Conservation (phyloP, 495 filamentous ascomycete species). For the Lophiostoma macrostomum region DNA sequence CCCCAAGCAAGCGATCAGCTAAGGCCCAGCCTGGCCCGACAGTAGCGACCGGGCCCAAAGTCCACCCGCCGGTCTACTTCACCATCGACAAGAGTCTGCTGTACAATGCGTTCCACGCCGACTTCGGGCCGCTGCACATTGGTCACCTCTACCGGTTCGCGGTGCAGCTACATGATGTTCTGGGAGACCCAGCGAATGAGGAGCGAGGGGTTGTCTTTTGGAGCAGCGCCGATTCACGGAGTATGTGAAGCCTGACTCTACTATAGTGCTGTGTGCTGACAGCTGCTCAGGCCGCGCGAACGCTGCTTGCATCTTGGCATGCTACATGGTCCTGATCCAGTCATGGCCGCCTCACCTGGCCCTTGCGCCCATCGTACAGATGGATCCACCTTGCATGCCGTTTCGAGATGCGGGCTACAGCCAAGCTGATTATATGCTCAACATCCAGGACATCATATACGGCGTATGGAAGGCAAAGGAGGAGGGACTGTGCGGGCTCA, state of each 20-base stretch:
- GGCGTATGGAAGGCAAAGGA: conserved; percentile 99
- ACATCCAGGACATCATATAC: conserved; percentile 95
- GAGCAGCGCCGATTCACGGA: conserved; percentile 85
- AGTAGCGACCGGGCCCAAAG: conserved; percentile 48
- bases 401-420: conserved; percentile 98
- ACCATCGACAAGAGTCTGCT: conserved; percentile 87
- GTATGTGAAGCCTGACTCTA: conserved; percentile 48
- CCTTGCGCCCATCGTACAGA: conserved; percentile 92
- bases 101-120: conserved; percentile 98
- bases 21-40: conserved; percentile 58
- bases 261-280: conserved; percentile 11
- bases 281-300: conserved; percentile 69
- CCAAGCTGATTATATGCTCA: conserved; percentile 92
- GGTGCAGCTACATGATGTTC: conserved; percentile 87
- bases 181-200: conserved; percentile 81
- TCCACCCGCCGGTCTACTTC: conserved; percentile 80
- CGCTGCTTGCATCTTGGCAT: conserved; percentile 90
- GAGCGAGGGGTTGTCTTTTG: conserved; percentile 88
- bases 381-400: conserved; percentile 95
- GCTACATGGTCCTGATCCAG: conserved; percentile 98
- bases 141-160: conserved; percentile 96
- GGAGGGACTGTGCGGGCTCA: conserved; percentile 78
- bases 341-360: conserved; percentile 97
- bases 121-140: conserved; percentile 96
- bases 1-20: conserved; percentile 74